Evolutionary conservation across 345 rosid genomes (phyloP).

Genomic region (Citrus mangshanensis): DNA sequence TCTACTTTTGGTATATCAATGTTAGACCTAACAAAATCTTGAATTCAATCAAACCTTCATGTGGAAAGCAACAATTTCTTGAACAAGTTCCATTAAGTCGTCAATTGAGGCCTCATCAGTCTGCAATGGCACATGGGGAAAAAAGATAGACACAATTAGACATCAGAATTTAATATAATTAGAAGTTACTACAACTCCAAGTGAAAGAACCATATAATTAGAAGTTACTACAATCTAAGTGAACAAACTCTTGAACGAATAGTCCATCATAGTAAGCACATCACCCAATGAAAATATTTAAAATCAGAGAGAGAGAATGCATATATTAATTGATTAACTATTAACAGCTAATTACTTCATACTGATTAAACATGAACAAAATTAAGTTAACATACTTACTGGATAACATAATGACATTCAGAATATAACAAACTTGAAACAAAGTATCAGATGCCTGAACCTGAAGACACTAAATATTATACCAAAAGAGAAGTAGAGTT

Average conservation of each 20-base stretch:
- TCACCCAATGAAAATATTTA: neutral
- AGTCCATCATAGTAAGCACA: neutral
- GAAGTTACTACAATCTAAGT: neutral
- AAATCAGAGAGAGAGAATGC: neutral
- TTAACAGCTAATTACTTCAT: neutral
- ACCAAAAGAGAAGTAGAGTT: neutral
- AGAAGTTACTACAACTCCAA: neutral
- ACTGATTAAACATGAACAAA: neutral
- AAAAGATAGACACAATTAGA: conserved; percentile 5
- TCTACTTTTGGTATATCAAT: neutral
- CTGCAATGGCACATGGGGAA: conserved; percentile 32
- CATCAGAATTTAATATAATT: neutral
- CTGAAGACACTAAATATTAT: neutral
- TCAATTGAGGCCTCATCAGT: conserved; percentile 57
- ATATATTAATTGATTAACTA: neutral
- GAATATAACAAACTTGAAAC: neutral
- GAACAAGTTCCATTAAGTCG: conserved; percentile 79
- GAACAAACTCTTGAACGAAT: neutral
- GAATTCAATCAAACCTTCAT: conserved; percentile 61
- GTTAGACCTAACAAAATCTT: neutral
- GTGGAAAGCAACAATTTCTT: conserved; percentile 89
- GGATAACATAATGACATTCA: neutral
- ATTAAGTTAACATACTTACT: neutral
- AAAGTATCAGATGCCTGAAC: neutral
- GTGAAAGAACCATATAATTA: neutral